These are phyloP conservation scores for Sporothrix sp. DNA, from an alignment of 2,329 filamentous ascomycete genomes.

Conservation along the genomic window DNA sequence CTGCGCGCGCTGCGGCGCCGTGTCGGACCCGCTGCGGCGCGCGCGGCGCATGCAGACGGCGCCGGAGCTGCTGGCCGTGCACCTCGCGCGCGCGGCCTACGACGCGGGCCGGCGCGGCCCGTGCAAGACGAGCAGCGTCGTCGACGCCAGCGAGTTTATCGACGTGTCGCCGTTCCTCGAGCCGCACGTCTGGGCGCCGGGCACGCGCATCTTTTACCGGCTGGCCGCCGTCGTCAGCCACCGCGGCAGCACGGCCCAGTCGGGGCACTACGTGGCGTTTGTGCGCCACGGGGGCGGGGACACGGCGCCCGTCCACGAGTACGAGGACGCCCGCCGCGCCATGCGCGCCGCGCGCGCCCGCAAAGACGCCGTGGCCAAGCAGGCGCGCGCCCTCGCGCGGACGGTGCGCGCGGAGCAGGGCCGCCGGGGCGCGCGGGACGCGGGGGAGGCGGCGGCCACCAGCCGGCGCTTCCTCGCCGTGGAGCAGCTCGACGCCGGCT, in stretches of 20 bases:
- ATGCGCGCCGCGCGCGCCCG: neutral
- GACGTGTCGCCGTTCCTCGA: constrained; percentile 16
- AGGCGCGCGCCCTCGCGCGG: neutral
- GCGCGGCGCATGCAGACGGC: constrained; percentile 11
- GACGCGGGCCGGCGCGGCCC: accelerated
- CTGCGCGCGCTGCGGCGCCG: constrained; percentile 6
- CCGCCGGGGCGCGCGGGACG: neutral
- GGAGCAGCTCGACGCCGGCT: neutral
- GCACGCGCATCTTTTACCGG: constrained; percentile 13
- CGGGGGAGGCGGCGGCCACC: neutral
- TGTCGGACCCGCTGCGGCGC: neutral
- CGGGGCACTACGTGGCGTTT: constrained; percentile 15
- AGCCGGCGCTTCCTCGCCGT: neutral
- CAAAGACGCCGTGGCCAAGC: neutral
- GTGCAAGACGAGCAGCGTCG: neutral
- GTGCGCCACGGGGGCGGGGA: constrained; percentile 6
- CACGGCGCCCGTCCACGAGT: neutral
- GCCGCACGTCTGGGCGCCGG: constrained; percentile 9
- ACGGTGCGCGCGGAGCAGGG: neutral
- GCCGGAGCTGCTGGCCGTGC: constrained; percentile 15
- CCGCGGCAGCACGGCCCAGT: neutral
- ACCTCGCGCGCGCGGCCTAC: constrained; percentile 1
- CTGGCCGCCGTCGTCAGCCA: constrained; percentile 16
- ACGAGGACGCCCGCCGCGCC: neutral
- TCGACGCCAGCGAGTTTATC: constrained; percentile 13